Base-by-base conservation (phyloP, 139 green algal genomes). In the Trebouxia sp. region DNA sequence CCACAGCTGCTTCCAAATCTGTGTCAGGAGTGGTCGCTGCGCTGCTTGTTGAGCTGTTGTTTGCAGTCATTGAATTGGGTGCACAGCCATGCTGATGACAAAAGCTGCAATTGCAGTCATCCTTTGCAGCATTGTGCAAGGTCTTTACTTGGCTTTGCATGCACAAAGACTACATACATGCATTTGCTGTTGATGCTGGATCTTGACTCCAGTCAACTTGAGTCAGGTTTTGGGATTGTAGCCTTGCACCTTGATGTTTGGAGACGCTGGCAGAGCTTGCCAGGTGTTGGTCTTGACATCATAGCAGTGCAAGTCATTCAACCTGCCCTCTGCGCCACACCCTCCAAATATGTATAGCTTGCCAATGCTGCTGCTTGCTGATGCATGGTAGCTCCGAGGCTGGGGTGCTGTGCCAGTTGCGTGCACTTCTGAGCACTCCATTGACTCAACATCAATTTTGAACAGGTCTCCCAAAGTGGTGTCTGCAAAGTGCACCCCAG, bases 291-390 rank as follows among this genome's bases (percentile, higher is more conserved):
- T 26, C 14, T 1, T 41, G 1, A 41, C 42, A 42, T 41, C 6
- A 3, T 48, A 48, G 3, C 10, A 0, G 30, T 75, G 65, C 65
- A 75, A 30, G 20, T 75, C 65, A 41, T 75, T 75, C 28, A 75
- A 41, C 20, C 65, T 39, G 28, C 65, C 65, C 3, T 41, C 65
- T 39, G 65, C 65, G 10, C 65, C 65, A 41, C 65, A 75, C 35
- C 65, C 65, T 39, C 65, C 65, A 75, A 75, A 75, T 28, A 75
- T 5, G 10, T 75, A 75, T 10, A 75, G 65, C 9, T 41, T 48
- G 65, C 65, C n/a, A n/a, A n/a, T 42, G n/a, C 65, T 30, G 10
- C 1, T 5, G 65, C 4, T 41, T 11, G 65, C 65, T 26, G 65
- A n/a, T 41, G 30, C 65, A 75, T 75, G 65, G 65, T 53, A 53